Base-by-base conservation (phyloP, 495 filamentous ascomycete genomes). In the Hyaloscypha bicolor region DNA sequence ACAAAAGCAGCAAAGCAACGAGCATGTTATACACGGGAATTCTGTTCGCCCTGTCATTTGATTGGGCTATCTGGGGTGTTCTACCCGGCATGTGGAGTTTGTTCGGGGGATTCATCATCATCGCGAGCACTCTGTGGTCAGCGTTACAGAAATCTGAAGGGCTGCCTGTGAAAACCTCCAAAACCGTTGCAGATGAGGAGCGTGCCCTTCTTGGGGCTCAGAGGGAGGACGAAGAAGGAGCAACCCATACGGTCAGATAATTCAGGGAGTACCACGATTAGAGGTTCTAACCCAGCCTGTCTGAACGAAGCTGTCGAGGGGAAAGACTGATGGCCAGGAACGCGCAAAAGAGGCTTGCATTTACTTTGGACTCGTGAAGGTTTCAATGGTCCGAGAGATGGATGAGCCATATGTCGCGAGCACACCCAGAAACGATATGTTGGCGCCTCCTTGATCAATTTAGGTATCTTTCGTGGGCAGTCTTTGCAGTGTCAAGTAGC, bases 1-100 rank as follows among this genome's bases (percentile, higher is more conserved):
- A 82, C 68, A 80, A 80, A 60, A 86, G 86, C 6, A 84, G 86
- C 2, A 84, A 90, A 33, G 92, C 92, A 8, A 94, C 91, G 2
- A 91, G 88, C 61, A 92, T 94, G 88, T 80, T 92, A 48, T 95
- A 93, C 74, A 90, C 85, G 42, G 90, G 93, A 79, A 90, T 96
- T 86, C 76, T 96, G 14, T 93, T 96, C 73, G 91, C 91, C 3
- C 75, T 94, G 25, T 79, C 84, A 19, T 90, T 90, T 70, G 92
- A 96, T 71, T 86, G 90, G 68, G 72, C 90, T 4, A 81, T 94
- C 39, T 94, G 87, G 83, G 88, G 89, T 2, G 87, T 82, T n/a
- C 87, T 87, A 19, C 86, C 92, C 1, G 85, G 85, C 11, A 56
- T 76, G 2, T 75, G 87, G 66, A 90, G 87, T 66, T 85, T 91